Percentiles rank a stretch among this genome's conserved stretches.
Evolutionary conservation across 2,329 filamentous ascomycete genomes (phyloP).

Genomic region (Claviceps pusilla): DNA sequence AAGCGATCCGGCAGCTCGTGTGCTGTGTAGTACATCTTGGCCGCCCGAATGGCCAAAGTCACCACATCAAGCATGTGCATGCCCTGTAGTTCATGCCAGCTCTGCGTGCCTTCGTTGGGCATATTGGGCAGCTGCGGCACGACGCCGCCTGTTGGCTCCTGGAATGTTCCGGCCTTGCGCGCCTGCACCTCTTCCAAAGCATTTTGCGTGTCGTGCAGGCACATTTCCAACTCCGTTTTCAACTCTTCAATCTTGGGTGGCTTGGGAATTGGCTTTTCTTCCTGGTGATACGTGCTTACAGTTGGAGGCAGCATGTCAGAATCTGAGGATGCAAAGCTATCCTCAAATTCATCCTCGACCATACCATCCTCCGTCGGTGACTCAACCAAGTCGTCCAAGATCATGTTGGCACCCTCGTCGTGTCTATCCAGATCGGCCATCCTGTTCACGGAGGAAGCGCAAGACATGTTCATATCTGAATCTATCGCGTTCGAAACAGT

Average conservation of each 20-base stretch:
- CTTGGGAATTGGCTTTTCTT: conserved; percentile 65
- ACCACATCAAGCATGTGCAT: conserved; percentile 85
- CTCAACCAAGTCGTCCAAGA: conserved; percentile 22
- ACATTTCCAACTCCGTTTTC: conserved; percentile 49
- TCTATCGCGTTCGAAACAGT: conserved; percentile 24
- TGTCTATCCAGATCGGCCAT: conserved; percentile 39
- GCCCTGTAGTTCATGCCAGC: conserved; percentile 77
- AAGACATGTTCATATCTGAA: conserved; percentile 43
- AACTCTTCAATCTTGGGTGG: conserved; percentile 72
- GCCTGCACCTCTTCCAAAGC: conserved; percentile 46
- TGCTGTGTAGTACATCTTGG: conserved; percentile 90
- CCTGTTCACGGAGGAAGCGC: conserved; percentile 43
- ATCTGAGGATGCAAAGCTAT: conserved; percentile 47
- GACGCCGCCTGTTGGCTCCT: conserved; percentile 11
- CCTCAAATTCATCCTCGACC: conserved; percentile 36
- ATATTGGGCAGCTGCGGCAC: conserved; percentile 22
- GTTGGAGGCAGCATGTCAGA: conserved; percentile 86
- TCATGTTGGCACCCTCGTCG: conserved; percentile 20
- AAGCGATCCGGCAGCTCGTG: conserved; percentile 78
- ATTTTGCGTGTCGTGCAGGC: conserved; percentile 53
- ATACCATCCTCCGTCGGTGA: conserved; percentile 33
- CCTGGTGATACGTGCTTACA: conserved; percentile 84
- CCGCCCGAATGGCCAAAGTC: conserved; percentile 87
- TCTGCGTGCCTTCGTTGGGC: conserved; percentile 36
- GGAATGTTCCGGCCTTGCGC: conserved; percentile 19